Percentiles rank a stretch among this genome's conserved stretches.
These are phyloP conservation scores for Ogataea paraovalis DNA, from an alignment of 805 yeast genomes.

Conservation along the genomic window DNA sequence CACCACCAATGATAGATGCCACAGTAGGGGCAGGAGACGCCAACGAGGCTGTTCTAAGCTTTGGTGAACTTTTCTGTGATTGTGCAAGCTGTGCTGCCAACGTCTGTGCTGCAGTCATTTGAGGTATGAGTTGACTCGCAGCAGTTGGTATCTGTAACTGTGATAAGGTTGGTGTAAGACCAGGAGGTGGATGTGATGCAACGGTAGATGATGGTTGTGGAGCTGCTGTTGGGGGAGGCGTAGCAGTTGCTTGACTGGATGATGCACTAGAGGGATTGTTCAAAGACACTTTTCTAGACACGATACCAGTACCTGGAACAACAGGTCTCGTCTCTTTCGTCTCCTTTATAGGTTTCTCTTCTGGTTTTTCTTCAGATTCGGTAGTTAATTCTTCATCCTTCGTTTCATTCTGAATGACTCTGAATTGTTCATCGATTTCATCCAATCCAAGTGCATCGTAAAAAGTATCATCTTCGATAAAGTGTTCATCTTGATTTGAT, in stretches of 20 bases:
- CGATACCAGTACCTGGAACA: constrained; percentile 15
- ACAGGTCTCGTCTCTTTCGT: too few relatives aligned
- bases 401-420: constrained; percentile 20
- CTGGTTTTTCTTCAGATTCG: constrained; percentile 4
- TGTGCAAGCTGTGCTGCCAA: constrained; percentile 14
- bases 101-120: constrained; percentile 1
- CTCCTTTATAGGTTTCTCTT: constrained; percentile 1
- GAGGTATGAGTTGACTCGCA: neutral
- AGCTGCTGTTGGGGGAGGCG: constrained; percentile 7
- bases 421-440: constrained; percentile 36
- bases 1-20: constrained; percentile 10
- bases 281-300: constrained; percentile 10
- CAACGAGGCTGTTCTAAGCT: constrained; percentile 10
- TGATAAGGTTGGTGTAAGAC: neutral
- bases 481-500: constrained; percentile 87
- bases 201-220: constrained; percentile 8
- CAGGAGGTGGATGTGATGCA: neutral
- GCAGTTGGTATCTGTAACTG: neutral
- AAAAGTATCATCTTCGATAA: constrained; percentile 88
- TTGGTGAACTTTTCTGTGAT: constrained; percentile 18
- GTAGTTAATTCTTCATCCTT: constrained; percentile 15
- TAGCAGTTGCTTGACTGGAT: constrained; percentile 8
- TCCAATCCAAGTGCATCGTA: constrained; percentile 81
- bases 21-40: constrained; percentile 10
- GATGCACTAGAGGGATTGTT: constrained; percentile 6